A percentile compares a stretch with the other conserved stretches of the same genome.
Conservation (phyloP, 495 filamentous ascomycete species). For the Aspergillus taichungensis region DNA sequence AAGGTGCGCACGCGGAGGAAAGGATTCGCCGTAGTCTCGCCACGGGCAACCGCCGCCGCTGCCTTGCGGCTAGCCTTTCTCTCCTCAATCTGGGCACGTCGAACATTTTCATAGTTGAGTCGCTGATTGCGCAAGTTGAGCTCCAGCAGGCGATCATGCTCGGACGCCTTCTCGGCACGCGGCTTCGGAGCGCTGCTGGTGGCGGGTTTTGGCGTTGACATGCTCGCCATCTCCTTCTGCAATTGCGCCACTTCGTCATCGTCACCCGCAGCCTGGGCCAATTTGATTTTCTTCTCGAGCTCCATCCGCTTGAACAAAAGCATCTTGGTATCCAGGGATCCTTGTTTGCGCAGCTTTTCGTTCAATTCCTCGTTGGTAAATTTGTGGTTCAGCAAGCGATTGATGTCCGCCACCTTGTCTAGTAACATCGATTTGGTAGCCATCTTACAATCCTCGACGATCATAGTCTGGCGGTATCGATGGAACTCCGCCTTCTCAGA, state of each 20-base stretch:
- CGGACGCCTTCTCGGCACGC: constrained; percentile 34
- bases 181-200: constrained; percentile 50
- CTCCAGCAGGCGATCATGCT: constrained; percentile 67
- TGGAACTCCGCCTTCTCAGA: constrained; percentile 58
- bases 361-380: constrained; percentile 76
- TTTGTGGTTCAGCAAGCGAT: constrained; percentile 60
- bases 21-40: constrained; percentile 42
- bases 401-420: constrained; percentile 73
- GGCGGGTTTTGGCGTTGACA: constrained; percentile 60
- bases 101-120: constrained; percentile 69
- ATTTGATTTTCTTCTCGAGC: constrained; percentile 50
- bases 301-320: constrained; percentile 55
- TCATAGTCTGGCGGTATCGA: constrained; percentile 70
- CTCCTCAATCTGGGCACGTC: constrained; percentile 78
- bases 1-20: constrained; percentile 54
- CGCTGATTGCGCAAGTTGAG: constrained; percentile 73
- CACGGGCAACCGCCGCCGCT: constrained; percentile 46
- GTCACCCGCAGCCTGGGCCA: constrained; percentile 56
- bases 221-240: constrained; percentile 56
- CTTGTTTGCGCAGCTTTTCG: constrained; percentile 63
- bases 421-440: constrained; percentile 57
- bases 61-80: constrained; percentile 52
- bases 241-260: constrained; percentile 48
- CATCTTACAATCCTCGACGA: constrained; percentile 59
- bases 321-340: constrained; percentile 49